A percentile compares a stretch with the other conserved stretches of the same genome.
Conservation (phyloP, 1,139 yeast species). For the Zygoascus hellenicus region DNA sequence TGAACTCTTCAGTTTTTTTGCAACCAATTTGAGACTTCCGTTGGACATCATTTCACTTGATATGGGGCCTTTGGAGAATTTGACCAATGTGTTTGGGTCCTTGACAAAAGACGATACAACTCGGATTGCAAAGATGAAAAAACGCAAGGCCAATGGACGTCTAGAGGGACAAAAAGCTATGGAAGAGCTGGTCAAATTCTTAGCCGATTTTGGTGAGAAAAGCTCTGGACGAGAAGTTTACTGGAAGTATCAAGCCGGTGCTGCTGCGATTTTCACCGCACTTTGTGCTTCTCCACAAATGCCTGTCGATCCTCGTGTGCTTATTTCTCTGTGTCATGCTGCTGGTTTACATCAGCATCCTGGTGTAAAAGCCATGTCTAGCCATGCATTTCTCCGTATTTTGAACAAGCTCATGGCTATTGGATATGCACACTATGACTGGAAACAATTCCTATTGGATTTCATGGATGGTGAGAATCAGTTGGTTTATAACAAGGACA, state of each 20-base stretch:
- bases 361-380: conserved; percentile 53
- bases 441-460: conserved; percentile 19
- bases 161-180: conserved; percentile 19
- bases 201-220: conserved; percentile 12
- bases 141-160: conserved; percentile 43
- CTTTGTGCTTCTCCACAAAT: conserved; percentile 31
- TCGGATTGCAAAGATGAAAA: conserved; percentile 46
- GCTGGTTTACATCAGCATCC: conserved; percentile 67
- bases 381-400: conserved; percentile 56
- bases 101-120: conserved; percentile 35
- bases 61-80: conserved; percentile 33
- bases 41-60: conserved; percentile 19
- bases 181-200: conserved; percentile 15
- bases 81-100: conserved; percentile 48
- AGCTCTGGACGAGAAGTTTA: conserved; percentile 34
- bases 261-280: conserved; percentile 34
- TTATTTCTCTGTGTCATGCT: conserved; percentile 46
- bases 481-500: background rate
- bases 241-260: conserved; percentile 64
- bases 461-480: conserved; percentile 33
- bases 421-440: conserved; percentile 51
- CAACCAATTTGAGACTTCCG: conserved; percentile 31
- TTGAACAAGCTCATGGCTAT: conserved; percentile 48
- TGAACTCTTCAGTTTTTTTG: conserved; percentile 43
- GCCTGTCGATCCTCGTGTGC: conserved; percentile 40